Percentiles rank a stretch among this genome's conserved stretches.
Conservation (phyloP, 2,329 filamentous ascomycete genomes). For the Aspergillus glaucus region DNA sequence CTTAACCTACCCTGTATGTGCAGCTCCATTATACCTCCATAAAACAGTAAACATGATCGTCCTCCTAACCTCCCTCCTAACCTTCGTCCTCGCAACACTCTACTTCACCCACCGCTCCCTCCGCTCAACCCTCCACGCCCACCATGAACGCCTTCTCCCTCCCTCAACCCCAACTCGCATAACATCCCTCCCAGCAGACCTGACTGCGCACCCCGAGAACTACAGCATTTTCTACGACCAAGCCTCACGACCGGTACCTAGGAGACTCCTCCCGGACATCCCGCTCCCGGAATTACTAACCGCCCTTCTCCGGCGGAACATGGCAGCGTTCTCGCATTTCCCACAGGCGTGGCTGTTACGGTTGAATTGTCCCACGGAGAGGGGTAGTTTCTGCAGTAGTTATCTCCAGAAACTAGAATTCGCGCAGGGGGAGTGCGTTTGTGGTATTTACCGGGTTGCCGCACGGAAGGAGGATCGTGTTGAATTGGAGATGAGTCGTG, state of each 20-base stretch:
- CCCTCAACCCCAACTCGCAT: conserved; percentile 10
- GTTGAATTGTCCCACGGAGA: conserved; percentile 12
- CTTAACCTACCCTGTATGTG: too few relatives aligned
- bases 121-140: conserved; percentile 15
- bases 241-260: conserved; percentile 15
- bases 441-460: conserved; percentile 25
- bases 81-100: conserved; percentile 14
- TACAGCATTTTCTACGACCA: conserved; percentile 19
- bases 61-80: background rate
- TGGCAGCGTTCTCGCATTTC: conserved; percentile 26
- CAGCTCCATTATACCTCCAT: background rate
- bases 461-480: conserved; percentile 18
- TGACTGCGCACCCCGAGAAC: conserved; percentile 9
- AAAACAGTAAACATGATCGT: background rate
- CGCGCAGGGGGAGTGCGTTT: conserved; percentile 24
- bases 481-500: conserved; percentile 25
- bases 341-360: conserved; percentile 26
- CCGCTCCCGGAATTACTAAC: conserved; percentile 18
- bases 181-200: conserved; percentile 16
- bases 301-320: conserved; percentile 27
- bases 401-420: conserved; percentile 24
- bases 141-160: conserved; percentile 11
- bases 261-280: conserved; percentile 12
- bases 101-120: conserved; percentile 19
- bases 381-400: conserved; percentile 18